A percentile compares a stretch with the other conserved stretches of the same genome.
Evolutionary conservation across 768 basidiomycete genomes (phyloP).

Genomic region (Collybia sp.): DNA sequence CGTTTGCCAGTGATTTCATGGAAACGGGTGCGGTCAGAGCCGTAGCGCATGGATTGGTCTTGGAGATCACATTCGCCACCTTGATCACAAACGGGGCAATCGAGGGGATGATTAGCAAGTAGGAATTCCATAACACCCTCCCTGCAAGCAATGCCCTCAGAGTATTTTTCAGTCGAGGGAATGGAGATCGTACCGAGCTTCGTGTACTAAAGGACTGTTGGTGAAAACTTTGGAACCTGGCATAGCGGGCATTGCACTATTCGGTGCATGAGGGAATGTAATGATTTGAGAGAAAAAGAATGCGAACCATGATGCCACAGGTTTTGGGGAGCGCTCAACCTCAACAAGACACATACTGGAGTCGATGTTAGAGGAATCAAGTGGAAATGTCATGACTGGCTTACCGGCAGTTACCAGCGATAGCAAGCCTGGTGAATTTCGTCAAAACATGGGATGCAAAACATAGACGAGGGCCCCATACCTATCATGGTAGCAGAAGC

Average conservation of each 20-base stretch:
- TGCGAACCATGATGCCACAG: constrained; percentile 83
- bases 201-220: constrained; percentile 86
- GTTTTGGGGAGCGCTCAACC: constrained; percentile 93
- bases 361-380: constrained; percentile 3
- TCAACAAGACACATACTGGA: constrained; percentile 96
- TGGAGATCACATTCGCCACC: constrained; percentile 98
- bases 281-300: not conserved
- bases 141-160: constrained; percentile 31
- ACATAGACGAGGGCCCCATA: constrained; percentile 20
- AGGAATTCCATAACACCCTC: constrained; percentile 99
- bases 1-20: constrained; percentile 98
- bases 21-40: constrained; percentile 95
- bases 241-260: constrained; percentile 96
- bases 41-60: constrained; percentile 99
- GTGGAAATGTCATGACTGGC: constrained; percentile 14
- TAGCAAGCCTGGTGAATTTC: constrained; percentile 62
- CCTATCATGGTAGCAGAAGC: constrained; percentile 88
- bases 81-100: constrained; percentile 98
- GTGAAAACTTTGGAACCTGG: constrained; percentile 90
- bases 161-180: not conserved
- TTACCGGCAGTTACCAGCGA: constrained; percentile 96
- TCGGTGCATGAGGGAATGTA: constrained; percentile 2
- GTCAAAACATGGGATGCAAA: constrained; percentile 2
- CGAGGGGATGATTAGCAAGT: constrained; percentile 94
- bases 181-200: constrained; percentile 56